Conservation (phyloP, 768 basidiomycete genomes). For the Lentinula aciculospora region DNA sequence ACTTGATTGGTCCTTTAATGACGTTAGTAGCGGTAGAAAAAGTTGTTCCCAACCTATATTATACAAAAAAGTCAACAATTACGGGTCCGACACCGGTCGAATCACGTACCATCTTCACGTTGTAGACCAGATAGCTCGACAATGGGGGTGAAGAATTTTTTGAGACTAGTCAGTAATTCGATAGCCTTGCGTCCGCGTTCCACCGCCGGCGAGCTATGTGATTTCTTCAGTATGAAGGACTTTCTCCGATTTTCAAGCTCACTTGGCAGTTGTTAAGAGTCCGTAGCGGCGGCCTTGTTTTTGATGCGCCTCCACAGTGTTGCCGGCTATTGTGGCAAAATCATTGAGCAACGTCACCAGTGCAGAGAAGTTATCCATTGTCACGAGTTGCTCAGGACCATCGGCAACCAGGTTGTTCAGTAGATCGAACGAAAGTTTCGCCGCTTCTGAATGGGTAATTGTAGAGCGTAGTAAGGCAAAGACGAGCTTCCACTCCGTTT, state of each 20-base stretch:
- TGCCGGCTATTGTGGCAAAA: conserved; percentile 73
- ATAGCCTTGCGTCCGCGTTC: conserved; percentile 80
- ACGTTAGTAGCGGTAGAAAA: conserved; percentile 67
- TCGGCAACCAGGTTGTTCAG: conserved; percentile 61
- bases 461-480: conserved; percentile 86
- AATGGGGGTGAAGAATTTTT: conserved; percentile 57
- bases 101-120: conserved; percentile 33
- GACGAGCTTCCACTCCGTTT: conserved; percentile 94
- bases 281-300: conserved; percentile 46
- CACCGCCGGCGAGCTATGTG: conserved; percentile 61
- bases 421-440: conserved; percentile 78
- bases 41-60: conserved; percentile 66
- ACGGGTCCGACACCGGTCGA: not conserved
- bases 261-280: conserved; percentile 48
- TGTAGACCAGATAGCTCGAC: conserved; percentile 40
- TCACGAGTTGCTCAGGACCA: conserved; percentile 54
- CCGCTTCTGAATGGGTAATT: conserved; percentile 80
- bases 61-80: not conserved
- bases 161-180: conserved; percentile 72
- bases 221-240: not conserved
- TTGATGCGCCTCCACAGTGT: conserved; percentile 51
- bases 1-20: conserved; percentile 75
- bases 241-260: conserved; percentile 11
- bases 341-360: conserved; percentile 81
- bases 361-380: conserved; percentile 74